Evolutionary conservation across 371 early-diverging fungal genomes (phyloP).

Genomic region (Conidiobolus coronatus): DNA sequence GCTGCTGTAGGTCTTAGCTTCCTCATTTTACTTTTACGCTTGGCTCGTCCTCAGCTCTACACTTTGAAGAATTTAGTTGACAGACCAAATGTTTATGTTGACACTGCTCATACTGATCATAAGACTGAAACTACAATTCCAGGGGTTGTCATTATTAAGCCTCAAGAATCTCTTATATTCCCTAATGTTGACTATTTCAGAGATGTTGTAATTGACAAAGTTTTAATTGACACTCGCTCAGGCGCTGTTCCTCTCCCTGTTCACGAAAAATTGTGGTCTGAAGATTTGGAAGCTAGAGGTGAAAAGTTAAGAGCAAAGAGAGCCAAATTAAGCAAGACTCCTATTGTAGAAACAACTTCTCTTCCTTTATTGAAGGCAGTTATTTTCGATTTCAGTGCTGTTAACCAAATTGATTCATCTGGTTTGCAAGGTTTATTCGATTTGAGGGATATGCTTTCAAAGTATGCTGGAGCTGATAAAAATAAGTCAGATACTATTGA

Average conservation of each 20-base stretch:
- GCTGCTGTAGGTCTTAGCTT: slow-evolving; percentile 31
- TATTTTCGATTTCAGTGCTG: slow-evolving; percentile 56
- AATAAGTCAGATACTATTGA: no score
- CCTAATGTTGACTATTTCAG: slow-evolving; percentile 34
- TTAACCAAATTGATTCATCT: slow-evolving; percentile 52
- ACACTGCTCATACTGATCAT: slow-evolving; percentile 1
- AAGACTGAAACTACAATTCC: slow-evolving; percentile 13
- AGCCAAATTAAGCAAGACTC: neutral
- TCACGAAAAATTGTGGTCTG: slow-evolving; percentile 9
- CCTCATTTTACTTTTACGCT: slow-evolving; percentile 29
- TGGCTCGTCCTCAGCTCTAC: slow-evolving; percentile 37
- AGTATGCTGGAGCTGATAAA: slow-evolving; percentile 16
- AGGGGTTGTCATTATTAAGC: slow-evolving; percentile 32
- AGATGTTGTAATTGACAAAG: slow-evolving; percentile 8
- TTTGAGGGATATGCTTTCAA: slow-evolving; percentile 20
- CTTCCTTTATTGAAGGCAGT: slow-evolving; percentile 34
- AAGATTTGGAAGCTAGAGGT: slow-evolving; percentile 7
- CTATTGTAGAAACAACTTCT: neutral
- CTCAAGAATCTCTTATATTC: slow-evolving; percentile 41
- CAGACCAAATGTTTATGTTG: slow-evolving; percentile 8
- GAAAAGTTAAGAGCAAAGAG: neutral
- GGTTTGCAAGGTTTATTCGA: slow-evolving; percentile 49
- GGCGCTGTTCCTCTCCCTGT: slow-evolving; percentile 3
- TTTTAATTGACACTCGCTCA: slow-evolving; percentile 7
- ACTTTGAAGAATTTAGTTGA: slow-evolving; percentile 11